These are phyloP conservation scores for Lodderomyces margitis DNA, from an alignment of 1,139 yeast species.

Conservation along the genomic window DNA sequence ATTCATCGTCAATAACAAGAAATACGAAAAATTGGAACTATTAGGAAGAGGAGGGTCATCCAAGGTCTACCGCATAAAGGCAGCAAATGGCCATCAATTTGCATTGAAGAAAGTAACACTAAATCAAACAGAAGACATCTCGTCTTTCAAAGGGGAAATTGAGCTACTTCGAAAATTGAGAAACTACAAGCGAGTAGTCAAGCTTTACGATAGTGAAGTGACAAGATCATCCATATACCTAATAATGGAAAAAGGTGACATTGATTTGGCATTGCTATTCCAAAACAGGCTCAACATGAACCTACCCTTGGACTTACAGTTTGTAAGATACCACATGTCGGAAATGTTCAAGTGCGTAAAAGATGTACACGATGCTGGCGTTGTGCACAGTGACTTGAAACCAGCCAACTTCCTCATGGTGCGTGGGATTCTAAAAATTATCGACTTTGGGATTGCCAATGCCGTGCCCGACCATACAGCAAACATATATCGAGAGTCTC, in stretches of 20 bases:
- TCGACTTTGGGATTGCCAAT: slow-evolving; percentile 95
- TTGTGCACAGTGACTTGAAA: slow-evolving; percentile 92
- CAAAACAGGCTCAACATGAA: slow-evolving; percentile 48
- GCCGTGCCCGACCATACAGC: slow-evolving; percentile 92
- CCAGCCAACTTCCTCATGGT: slow-evolving; percentile 95
- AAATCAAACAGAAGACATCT: slow-evolving; percentile 75
- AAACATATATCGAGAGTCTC: slow-evolving; percentile 85
- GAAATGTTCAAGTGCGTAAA: slow-evolving; percentile 82
- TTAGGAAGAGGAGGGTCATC: slow-evolving; percentile 94
- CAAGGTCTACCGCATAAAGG: slow-evolving; percentile 79
- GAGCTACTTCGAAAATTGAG: slow-evolving; percentile 63
- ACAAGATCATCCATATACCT: slow-evolving; percentile 62
- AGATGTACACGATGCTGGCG: slow-evolving; percentile 84
- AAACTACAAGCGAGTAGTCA: slow-evolving; percentile 71
- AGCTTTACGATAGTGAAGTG: slow-evolving; percentile 70
- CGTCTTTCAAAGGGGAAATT: slow-evolving; percentile 88
- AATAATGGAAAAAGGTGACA: slow-evolving; percentile 95
- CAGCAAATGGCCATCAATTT: slow-evolving; percentile 53
- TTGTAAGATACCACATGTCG: slow-evolving; percentile 76
- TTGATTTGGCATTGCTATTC: slow-evolving; percentile 82
- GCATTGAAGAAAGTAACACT: slow-evolving; percentile 84
- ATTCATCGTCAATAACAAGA: slow-evolving; percentile 51
- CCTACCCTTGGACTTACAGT: slow-evolving; percentile 65
- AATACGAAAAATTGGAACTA: slow-evolving; percentile 73
- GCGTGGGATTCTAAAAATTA: slow-evolving; percentile 78